Base-by-base conservation (phyloP, 108 stramenopile species). In the Cyclotella choctawhatcheeana region DNA sequence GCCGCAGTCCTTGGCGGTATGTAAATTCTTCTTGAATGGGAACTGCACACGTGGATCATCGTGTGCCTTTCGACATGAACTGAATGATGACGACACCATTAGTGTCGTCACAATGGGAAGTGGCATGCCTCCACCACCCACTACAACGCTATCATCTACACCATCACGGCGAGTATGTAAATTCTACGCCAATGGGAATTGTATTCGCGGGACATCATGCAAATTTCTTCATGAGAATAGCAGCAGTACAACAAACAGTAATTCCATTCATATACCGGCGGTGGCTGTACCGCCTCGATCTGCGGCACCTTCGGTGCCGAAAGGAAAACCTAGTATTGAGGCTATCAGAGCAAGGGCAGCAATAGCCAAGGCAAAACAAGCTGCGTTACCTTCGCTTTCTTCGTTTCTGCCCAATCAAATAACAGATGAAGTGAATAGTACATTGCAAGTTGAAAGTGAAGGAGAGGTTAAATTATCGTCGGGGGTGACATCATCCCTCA, bases 291-390 rank as follows among this genome's bases (percentile, higher is more conserved):
- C 2, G 25, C 27, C 44, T 45, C 34, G n/a, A 40, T 5, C 67
- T 27, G 24, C 13, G 27, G 2, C 17, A 6, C 54, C 67, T 27
- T 69, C 67, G 7, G 55, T 27, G 37, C 53, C 67, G 20, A 55
- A 27, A 56, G 67, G 44, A 69, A 69, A 69, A 25, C 67, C 67
- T 17, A 31, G 54, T 7, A 69, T 69, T 58, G 67, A 69, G 30
- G 51, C 67, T 12, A 69, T 69, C 1, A 53, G 67, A 17, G 67
- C 54, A 17, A 53, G 67, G 17, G 67, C 67, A 43, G 53, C 55
- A 17, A 43, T 29, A 55, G 53, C 55, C 2, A 69, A 44, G 37
- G 55, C 67, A 17, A 56, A 55, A 21, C 22, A 26, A 44, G 54
- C 40, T 54, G 16, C 54, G 25, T 40, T 35, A 27, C 33, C 4